A percentile compares a stretch with the other conserved stretches of the same genome.
These are phyloP conservation scores for Kazachstania kunashirensis DNA, from an alignment of 805 yeast species.

Conservation along the genomic window DNA sequence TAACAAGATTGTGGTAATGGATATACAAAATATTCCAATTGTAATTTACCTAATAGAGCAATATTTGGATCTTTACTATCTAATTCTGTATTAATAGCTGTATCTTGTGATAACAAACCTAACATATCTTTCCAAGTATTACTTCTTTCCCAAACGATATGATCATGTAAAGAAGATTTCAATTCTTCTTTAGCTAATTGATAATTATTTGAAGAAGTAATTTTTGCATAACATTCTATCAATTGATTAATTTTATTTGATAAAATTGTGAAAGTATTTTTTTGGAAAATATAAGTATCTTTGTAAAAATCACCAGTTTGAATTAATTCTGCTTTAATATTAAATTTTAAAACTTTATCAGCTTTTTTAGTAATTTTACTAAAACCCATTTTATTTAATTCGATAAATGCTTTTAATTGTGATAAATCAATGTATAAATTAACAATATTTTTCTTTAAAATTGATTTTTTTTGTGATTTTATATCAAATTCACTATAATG, in stretches of 20 bases:
- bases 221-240: slow-evolving; percentile 46
- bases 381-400: slow-evolving; percentile 78
- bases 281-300: slow-evolving; percentile 47
- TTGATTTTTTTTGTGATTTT: slow-evolving; percentile 45
- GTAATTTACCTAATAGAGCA: slow-evolving; percentile 25
- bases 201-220: slow-evolving; percentile 28
- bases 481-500: slow-evolving; percentile 41
- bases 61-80: slow-evolving; percentile 8
- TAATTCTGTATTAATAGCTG: slow-evolving; percentile 22
- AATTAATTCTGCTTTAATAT: slow-evolving; percentile 42
- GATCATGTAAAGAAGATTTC: slow-evolving; percentile 65
- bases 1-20: slow-evolving; percentile 19
- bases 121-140: slow-evolving; percentile 95
- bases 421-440: slow-evolving; percentile 61
- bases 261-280: slow-evolving; percentile 37
- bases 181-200: slow-evolving; percentile 44
- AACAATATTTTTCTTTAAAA: slow-evolving; percentile 57
- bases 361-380: slow-evolving; percentile 81
- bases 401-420: slow-evolving; percentile 75
- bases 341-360: slow-evolving; percentile 63
- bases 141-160: slow-evolving; percentile 92
- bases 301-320: slow-evolving; percentile 35
- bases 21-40: slow-evolving; percentile 28
- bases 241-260: slow-evolving; percentile 45
- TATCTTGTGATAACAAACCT: slow-evolving; percentile 56